Percentiles rank a stretch among this genome's conserved stretches.
phyloP scores from a whole-genome alignment of 257 asterid genomes.

The Plantago elongata region DNA sequence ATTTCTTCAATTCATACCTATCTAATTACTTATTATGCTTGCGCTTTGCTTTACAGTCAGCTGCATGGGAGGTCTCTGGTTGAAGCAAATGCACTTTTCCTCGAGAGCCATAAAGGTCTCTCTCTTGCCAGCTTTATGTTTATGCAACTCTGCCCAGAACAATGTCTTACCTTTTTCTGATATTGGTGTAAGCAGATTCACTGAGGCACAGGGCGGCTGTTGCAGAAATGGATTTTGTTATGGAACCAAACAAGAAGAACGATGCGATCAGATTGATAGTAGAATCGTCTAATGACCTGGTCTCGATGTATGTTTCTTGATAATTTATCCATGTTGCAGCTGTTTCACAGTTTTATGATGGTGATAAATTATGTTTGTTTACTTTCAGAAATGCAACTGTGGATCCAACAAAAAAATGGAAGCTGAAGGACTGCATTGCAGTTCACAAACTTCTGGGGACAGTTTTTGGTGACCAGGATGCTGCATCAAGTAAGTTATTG shows the following conservation, averaged over 20 bases:
- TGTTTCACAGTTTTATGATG: not conserved
- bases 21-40: constrained; percentile 17
- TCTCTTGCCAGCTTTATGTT: constrained; percentile 19
- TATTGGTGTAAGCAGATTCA: constrained; percentile 50
- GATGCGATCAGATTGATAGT: constrained; percentile 73
- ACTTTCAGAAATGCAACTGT: constrained; percentile 50
- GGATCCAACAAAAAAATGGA: constrained; percentile 43
- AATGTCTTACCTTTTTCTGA: not conserved
- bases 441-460: constrained; percentile 61
- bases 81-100: constrained; percentile 71
- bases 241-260: constrained; percentile 73
- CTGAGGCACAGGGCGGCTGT: constrained; percentile 83
- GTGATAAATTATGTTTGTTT: not conserved
- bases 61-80: constrained; percentile 70
- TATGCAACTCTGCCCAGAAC: not conserved
- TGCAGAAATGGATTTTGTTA: constrained; percentile 77
- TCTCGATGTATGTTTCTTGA: constrained; percentile 48
- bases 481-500: constrained; percentile 62
- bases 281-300: constrained; percentile 48
- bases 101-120: constrained; percentile 72
- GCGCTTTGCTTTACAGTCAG: constrained; percentile 43
- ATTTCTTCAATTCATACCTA: constrained; percentile 6
- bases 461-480: constrained; percentile 52
- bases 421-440: constrained; percentile 60
- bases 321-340: not conserved